A percentile compares a stretch with the other conserved stretches of the same genome.
Conservation (phyloP, 2,329 filamentous ascomycete species). For the Epichloe aotearoae region DNA sequence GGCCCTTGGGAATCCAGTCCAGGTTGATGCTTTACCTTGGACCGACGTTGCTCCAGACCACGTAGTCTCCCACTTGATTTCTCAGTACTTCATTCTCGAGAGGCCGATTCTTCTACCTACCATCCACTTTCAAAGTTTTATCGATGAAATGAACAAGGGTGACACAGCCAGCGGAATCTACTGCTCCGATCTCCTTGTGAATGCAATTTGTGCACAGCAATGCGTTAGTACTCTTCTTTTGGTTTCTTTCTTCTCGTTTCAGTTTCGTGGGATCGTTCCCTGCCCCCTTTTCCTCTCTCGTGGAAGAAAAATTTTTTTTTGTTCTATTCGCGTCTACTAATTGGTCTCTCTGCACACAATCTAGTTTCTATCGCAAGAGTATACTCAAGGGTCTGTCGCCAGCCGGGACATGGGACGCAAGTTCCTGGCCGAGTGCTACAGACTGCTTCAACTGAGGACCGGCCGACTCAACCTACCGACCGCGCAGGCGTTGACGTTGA, state of each 20-base stretch:
- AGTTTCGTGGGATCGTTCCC: not conserved
- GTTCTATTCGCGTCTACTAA: not conserved
- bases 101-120: not conserved
- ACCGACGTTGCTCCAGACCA: not conserved
- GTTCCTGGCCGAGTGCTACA: not conserved
- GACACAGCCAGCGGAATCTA: not conserved
- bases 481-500: slow-evolving; percentile 1
- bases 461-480: not conserved
- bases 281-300: not conserved
- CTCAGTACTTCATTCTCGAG: not conserved
- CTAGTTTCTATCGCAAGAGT: not conserved
- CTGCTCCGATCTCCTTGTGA: not conserved
- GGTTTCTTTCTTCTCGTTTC: not conserved
- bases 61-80: not conserved
- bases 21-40: not conserved
- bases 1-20: not conserved
- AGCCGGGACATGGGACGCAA: not conserved
- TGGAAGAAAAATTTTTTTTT: not conserved
- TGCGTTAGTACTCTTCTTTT: not conserved
- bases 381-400: not conserved
- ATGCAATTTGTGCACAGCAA: slow-evolving; percentile 1
- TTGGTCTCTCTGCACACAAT: not conserved
- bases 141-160: not conserved
- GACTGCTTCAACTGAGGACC: not conserved
- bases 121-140: not conserved